These are phyloP conservation scores for Corniculantispora saksenae DNA, from an alignment of 2,329 filamentous ascomycete species.

Conservation along the genomic window DNA sequence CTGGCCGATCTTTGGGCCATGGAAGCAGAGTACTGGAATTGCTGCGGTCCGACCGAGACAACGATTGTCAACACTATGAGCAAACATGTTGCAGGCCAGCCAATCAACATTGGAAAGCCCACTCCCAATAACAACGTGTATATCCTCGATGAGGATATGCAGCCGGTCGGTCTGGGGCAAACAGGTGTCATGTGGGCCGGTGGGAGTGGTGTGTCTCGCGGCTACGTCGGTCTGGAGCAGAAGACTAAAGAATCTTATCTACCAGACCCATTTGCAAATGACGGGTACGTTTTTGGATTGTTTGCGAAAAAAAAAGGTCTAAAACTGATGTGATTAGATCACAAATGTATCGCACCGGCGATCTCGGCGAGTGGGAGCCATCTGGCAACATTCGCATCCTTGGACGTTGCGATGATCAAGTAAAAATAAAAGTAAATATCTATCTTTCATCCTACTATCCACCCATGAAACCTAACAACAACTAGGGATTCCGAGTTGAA, in stretches of 20 bases:
- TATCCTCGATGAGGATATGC: conserved; percentile 48
- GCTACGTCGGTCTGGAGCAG: conserved; percentile 55
- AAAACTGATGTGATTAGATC: conserved; percentile 30
- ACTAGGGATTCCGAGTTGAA: conserved; percentile 59
- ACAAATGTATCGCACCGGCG: conserved; percentile 62
- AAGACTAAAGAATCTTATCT: conserved; percentile 53
- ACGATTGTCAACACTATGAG: conserved; percentile 62
- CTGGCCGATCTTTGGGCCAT: conserved; percentile 59
- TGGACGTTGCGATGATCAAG: conserved; percentile 61
- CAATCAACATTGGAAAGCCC: conserved; percentile 55
- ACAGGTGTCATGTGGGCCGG: conserved; percentile 59
- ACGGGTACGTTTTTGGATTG: conserved; percentile 41
- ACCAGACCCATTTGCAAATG: conserved; percentile 50
- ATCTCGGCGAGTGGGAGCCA: conserved; percentile 55
- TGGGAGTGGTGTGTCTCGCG: conserved; percentile 54
- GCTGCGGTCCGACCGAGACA: conserved; percentile 61
- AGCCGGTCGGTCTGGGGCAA: conserved; percentile 47
- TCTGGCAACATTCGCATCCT: conserved; percentile 57
- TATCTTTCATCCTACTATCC: not conserved
- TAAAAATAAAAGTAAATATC: conserved; percentile 55
- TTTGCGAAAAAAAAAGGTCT: not conserved
- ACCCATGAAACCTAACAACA: not conserved
- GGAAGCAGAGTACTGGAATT: conserved; percentile 53
- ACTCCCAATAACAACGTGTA: conserved; percentile 60
- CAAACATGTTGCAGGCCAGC: conserved; percentile 45